Evolutionary conservation across 1,139 yeast genomes (phyloP), one percentile per base, ranked within the genome.

Genomic region (Hemisphaericaspora subhashii): DNA sequence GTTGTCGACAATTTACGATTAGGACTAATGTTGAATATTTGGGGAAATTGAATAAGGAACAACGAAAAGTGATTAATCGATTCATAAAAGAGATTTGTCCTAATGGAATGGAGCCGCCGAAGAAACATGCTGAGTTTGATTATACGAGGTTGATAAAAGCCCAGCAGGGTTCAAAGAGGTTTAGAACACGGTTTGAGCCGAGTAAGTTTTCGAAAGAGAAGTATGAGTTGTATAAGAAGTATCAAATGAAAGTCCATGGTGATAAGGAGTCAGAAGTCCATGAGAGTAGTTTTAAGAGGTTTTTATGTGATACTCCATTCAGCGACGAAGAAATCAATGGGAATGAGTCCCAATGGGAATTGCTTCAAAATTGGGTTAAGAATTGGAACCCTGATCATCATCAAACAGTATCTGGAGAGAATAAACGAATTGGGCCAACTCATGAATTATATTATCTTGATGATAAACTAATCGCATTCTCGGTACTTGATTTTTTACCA

Each of bases 1-100:
- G 98, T 55, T 90, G 98, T 53, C 73, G 92, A n/a, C 72, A 81
- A 55, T 87, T 80, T 55, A 85, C 96, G 0, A 86, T 89, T 21
- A 61, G 97, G 38, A 81, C 95, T 1, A 70, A 66, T 29, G 60
- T 74, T 25, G 54, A 53, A 0, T 53, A 58, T 29, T 70, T 81
- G 47, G 27, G 27, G n/a, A 66, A 68, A 36, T 58, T 83, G 10
- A 62, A 70, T 21, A 87, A 86, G 55, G 90, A 85, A 36, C 83
- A 82, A 41, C 72, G 90, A 29, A 80, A 81, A 46, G 72, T 74
- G 4, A 57, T 87, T 4, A 85, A 83, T 51, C 67, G 84, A 46
- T 86, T 86, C 51, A 70, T 74, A 27, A 68, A 74, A 25, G 70
- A 58, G 23, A 61, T 79, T 7, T 45, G 49, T 11, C 58, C 52